Base-by-base conservation (phyloP, 2,329 filamentous ascomycete genomes). In the Aspergillus flavus region DNA sequence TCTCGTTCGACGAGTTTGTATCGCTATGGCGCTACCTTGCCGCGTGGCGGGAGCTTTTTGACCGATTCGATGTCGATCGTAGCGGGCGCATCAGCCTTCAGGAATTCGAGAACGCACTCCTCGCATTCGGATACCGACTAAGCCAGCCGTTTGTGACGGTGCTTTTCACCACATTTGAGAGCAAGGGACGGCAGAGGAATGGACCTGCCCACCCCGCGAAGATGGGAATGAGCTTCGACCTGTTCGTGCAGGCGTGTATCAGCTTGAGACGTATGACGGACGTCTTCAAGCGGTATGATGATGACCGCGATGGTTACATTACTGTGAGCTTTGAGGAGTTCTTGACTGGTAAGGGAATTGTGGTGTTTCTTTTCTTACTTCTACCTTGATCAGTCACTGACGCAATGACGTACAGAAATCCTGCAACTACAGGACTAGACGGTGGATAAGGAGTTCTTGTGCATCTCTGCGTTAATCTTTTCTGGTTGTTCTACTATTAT, bases 231-330 rank as follows among this genome's bases (percentile, higher is more conserved):
- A 92, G 90, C 80, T 99, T 99, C 74, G 95, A 99, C 81, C 80
- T 99, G 58, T 99, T 99, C 74, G 95, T 99, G 65, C 95, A 99
- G 84, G 93, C 93, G 58, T 98, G 95, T 79, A 98, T 99, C 75
- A 93, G 89, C 71, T 84, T 99, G 73, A 97, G 98, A 86, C 87
- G 95, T 71, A 98, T 99, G 94, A 99, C 95, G 64, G 95, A 99
- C 78, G 93, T 97, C 32, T 99, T 99, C 78, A 99, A 99, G 85
- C 94, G 94, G 80, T 99, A 98, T 78, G 95, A 99, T 71, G 92
- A 96, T 73, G 95, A 99, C 78, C 87, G 95, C 48, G 95, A 98
- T 79, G 95, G 95, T 1, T 98, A 94, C 77, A 92, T 94, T 70
- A 94, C 90, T 4, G 79, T 94, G 59, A 92, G 89, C 75, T 94